Conservation (phyloP, 225 moss, liverwort and hornwort species). For the Physcomitrellopsis africana region DNA sequence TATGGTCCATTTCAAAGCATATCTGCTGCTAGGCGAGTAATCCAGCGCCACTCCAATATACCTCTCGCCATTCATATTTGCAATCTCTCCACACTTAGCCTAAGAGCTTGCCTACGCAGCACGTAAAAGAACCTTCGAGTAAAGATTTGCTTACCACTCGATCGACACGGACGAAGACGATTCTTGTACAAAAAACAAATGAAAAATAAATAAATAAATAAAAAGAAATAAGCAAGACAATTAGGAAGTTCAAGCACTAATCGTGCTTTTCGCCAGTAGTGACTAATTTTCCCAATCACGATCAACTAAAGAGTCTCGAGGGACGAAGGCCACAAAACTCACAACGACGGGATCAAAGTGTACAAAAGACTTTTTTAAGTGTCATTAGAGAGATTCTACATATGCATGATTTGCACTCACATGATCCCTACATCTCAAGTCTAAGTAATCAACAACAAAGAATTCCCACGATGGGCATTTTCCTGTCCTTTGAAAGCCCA, state of each 20-base stretch:
- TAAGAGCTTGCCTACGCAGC: slow-evolving; percentile 19
- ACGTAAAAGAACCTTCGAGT: not conserved
- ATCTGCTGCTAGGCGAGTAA: slow-evolving; percentile 65
- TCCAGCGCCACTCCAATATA: slow-evolving; percentile 71
- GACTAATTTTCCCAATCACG: not conserved
- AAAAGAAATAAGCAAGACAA: not conserved
- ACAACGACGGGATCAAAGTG: too few species aligned
- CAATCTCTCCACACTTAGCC: not conserved
- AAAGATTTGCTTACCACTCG: not conserved
- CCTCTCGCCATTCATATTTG: slow-evolving; percentile 44
- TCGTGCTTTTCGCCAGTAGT: not conserved
- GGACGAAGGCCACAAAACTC: not conserved
- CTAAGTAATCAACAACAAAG: too few species aligned
- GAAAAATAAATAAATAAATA: not conserved
- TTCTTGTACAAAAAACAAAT: too few species aligned
- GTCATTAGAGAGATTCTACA: too few species aligned
- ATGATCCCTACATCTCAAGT: too few species aligned
- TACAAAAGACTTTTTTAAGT: too few species aligned
- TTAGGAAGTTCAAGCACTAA: not conserved
- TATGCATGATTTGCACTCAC: too few species aligned
- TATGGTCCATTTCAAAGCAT: slow-evolving; percentile 68
- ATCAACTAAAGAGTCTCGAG: not conserved
- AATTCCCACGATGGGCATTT: too few species aligned
- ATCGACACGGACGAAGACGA: too few species aligned
- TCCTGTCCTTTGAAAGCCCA: too few species aligned